Conservation (phyloP, 2,329 filamentous ascomycete species). For the Diaporthe citri region DNA sequence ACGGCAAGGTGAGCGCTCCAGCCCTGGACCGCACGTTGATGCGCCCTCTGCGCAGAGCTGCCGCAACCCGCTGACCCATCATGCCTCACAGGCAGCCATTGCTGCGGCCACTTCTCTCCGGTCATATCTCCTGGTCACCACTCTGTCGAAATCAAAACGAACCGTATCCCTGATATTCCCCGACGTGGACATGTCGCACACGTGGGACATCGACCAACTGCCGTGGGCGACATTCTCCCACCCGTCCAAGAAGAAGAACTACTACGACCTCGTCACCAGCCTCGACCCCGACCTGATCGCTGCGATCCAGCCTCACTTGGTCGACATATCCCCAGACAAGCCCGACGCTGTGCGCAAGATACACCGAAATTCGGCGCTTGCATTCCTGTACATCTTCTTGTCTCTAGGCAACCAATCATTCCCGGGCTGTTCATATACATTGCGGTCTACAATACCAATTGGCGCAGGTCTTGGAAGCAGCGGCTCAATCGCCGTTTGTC, state of each 20-base stretch:
- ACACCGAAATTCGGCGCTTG: constrained; percentile 82
- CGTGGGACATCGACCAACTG: constrained; percentile 92
- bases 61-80: constrained; percentile 36
- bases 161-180: constrained; percentile 91
- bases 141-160: constrained; percentile 90
- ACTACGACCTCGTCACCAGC: constrained; percentile 88
- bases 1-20: constrained; percentile 79
- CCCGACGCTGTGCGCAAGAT: constrained; percentile 83
- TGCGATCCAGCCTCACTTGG: constrained; percentile 84
- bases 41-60: constrained; percentile 11
- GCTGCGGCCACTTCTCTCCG: constrained; percentile 94
- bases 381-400: constrained; percentile 93
- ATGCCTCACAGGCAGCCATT: constrained; percentile 77
- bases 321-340: constrained; percentile 74
- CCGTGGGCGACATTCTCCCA: constrained; percentile 88
- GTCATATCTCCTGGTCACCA: constrained; percentile 96
- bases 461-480: constrained; percentile 92
- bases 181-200: constrained; percentile 89
- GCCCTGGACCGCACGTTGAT: background rate
- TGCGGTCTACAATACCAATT: constrained; percentile 94
- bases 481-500: constrained; percentile 92
- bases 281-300: constrained; percentile 86
- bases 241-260: constrained; percentile 90
- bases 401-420: constrained; percentile 85
- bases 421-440: constrained; percentile 86